Evolutionary conservation across 2,329 filamentous ascomycete genomes (phyloP), one percentile per base, ranked within the genome.

Genomic region (Plectosphaerella sp.): DNA sequence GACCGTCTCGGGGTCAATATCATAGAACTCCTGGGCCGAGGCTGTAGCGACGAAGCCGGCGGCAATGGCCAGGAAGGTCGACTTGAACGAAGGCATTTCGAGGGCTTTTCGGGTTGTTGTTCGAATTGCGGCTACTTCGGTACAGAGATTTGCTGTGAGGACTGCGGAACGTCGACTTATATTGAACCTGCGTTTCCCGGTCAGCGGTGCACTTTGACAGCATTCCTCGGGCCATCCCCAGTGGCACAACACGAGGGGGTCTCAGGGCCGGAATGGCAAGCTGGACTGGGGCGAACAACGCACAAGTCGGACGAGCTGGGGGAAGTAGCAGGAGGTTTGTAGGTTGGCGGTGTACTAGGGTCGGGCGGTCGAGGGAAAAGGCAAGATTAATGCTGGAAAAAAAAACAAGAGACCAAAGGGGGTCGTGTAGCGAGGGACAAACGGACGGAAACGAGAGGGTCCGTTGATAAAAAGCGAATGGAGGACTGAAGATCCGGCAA

Each of bases 1-100:
- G 3, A 92, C 87, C 33, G 69, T 78, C 15, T 72, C 59, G 4
- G 88, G 87, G 49, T 88, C 76, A 64, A 92, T 85, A 33, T 59
- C 57, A 63, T 84, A 84, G 61, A 83, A 75, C 56, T 76, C 77
- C 58, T 79, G 77, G 58, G 81, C 78, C 18, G 39, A 43, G 22
- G 39, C 37, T 54, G 75, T 66, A 28, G 76, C 69, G 58, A 78
- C 66, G 56, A 86, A 68, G 56, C 78, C 72, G 41, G 77, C 64
- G 62, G 80, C 81, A 59, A 78, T 66, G 57, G 83, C 78, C 69
- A 85, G 61, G 58, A 81, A 59, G 54, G 76, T 69, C 57, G 74
- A 69, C 66, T 74, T 78, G 66, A 83, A 65, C 28, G 78, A 82
- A 61, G 72, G 73, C 83, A 86, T 86, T 37, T 53, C 71, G 60